phyloP scores from a whole-genome alignment of 306 rosid species.

The Purshia tridentata region DNA sequence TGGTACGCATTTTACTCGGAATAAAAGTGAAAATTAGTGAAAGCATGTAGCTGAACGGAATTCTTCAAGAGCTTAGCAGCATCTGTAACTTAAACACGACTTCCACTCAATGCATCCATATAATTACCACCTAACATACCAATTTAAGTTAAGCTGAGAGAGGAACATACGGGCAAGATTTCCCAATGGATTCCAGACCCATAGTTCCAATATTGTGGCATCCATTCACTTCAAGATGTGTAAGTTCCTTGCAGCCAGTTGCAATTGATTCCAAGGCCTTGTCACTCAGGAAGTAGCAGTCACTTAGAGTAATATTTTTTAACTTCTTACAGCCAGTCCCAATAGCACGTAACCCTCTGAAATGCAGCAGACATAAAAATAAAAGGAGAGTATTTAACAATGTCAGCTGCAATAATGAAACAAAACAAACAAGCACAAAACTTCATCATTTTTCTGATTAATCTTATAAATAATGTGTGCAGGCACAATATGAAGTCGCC shows the following conservation, averaged over 20 bases:
- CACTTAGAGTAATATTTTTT: conserved; percentile 76
- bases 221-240: conserved; percentile 91
- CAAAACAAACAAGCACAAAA: neutral
- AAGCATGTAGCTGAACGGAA: conserved; percentile 7
- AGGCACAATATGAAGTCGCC: neutral
- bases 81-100: conserved; percentile 13
- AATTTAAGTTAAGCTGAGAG: conserved; percentile 25
- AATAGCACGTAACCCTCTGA: conserved; percentile 76
- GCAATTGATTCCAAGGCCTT: conserved; percentile 94
- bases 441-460: neutral
- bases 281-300: conserved; percentile 85
- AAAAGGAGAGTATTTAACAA: conserved; percentile 5
- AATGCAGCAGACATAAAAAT: conserved; percentile 21
- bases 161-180: conserved; percentile 75
- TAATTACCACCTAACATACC: conserved; percentile 16
- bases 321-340: conserved; percentile 90
- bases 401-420: conserved; percentile 5
- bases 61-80: neutral
- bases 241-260: conserved; percentile 81
- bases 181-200: conserved; percentile 84
- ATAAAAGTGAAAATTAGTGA: neutral
- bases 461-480: conserved; percentile 1
- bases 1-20: neutral
- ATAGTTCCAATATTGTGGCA: conserved; percentile 88
- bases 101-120: conserved; percentile 13